A percentile compares a stretch with the other conserved stretches of the same genome.
Conservation (phyloP, 768 basidiomycete genomes). For the Mycena crocata region DNA sequence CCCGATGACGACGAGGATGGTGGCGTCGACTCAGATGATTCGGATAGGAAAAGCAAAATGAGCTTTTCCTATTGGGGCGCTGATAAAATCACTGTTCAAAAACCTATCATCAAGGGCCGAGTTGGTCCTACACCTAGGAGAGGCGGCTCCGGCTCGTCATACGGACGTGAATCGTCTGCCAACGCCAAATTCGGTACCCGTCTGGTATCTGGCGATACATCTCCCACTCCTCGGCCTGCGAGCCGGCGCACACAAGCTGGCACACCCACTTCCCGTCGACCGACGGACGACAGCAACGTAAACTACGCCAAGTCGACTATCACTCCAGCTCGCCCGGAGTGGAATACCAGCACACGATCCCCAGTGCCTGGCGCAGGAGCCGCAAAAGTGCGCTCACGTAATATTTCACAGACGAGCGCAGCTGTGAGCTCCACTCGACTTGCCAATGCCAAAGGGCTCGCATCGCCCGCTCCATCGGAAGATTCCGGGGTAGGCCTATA, state of each 20-base stretch:
- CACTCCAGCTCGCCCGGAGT: conserved; percentile 69
- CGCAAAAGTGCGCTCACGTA: conserved; percentile 73
- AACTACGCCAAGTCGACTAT: conserved; percentile 77
- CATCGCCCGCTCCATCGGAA: conserved; percentile 81
- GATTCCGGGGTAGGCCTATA: conserved; percentile 89
- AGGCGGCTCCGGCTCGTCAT: conserved; percentile 62
- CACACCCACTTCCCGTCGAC: conserved; percentile 58
- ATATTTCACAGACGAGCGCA: conserved; percentile 80
- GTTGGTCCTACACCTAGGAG: conserved; percentile 52
- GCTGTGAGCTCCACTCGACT: conserved; percentile 56
- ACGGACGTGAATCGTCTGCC: conserved; percentile 84
- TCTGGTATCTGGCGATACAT: conserved; percentile 73
- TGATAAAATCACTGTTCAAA: conserved; percentile 89
- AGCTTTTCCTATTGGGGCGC: conserved; percentile 95
- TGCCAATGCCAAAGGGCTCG: conserved; percentile 57
- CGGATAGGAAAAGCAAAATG: conserved; percentile 92
- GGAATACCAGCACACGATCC: conserved; percentile 73
- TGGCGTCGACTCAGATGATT: conserved; percentile 80
- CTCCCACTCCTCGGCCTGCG: conserved; percentile 62
- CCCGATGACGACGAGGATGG: conserved; percentile 74
- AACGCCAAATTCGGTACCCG: conserved; percentile 95
- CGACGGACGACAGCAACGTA: conserved; percentile 69
- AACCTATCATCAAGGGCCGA: conserved; percentile 70
- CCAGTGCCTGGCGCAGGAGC: conserved; percentile 44
- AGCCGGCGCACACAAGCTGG: conserved; percentile 69